These are phyloP conservation scores for Jackrogersella minutella DNA, from an alignment of 495 filamentous ascomycete genomes.

Conservation along the genomic window DNA sequence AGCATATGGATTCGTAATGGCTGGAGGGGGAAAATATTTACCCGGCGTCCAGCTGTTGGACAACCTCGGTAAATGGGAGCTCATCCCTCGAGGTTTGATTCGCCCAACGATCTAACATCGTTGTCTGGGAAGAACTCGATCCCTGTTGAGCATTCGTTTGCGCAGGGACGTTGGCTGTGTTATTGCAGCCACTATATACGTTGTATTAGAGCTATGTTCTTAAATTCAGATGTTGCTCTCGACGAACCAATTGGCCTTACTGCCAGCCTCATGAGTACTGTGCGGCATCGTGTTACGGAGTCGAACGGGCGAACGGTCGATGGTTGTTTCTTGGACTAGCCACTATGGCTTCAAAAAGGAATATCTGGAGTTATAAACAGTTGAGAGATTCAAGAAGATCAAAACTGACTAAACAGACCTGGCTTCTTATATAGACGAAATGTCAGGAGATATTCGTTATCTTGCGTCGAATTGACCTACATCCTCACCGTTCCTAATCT, in stretches of 20 bases:
- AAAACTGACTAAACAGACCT: slow-evolving; percentile 33
- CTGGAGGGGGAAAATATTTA: slow-evolving; percentile 17
- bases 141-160: slow-evolving; percentile 11
- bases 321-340: background rate
- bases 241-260: slow-evolving; percentile 36
- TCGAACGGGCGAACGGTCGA: background rate
- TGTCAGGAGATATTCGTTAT: slow-evolving; percentile 5
- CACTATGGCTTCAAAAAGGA: background rate
- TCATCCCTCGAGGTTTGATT: slow-evolving; percentile 47
- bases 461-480: slow-evolving; percentile 1
- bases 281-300: slow-evolving; percentile 38
- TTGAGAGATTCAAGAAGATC: background rate
- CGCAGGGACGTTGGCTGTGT: background rate
- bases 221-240: slow-evolving; percentile 8
- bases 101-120: slow-evolving; percentile 51
- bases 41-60: slow-evolving; percentile 34
- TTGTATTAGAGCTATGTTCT: slow-evolving; percentile 17
- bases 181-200: slow-evolving; percentile 25
- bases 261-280: slow-evolving; percentile 28
- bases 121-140: slow-evolving; percentile 26
- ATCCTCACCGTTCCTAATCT: slow-evolving; percentile 5
- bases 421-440: slow-evolving; percentile 28
- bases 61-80: slow-evolving; percentile 52
- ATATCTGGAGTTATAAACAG: background rate
- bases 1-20: slow-evolving; percentile 16